phyloP scores from a whole-genome alignment of 352 stramenopile genomes.

The Phytophthora ramorum region DNA sequence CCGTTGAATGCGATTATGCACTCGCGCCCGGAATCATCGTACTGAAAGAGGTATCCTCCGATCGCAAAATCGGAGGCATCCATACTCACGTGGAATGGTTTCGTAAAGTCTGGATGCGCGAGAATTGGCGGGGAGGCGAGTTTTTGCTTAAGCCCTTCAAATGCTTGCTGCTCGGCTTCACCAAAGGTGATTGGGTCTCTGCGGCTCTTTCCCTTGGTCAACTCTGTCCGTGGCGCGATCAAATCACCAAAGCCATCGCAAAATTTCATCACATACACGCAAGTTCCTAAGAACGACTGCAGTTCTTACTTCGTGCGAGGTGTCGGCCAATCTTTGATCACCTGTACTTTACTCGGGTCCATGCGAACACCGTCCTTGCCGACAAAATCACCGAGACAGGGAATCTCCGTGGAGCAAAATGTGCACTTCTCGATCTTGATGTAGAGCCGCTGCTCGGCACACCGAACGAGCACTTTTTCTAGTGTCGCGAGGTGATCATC shows the following conservation, averaged over 20 bases:
- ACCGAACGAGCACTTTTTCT: conserved; percentile 1
- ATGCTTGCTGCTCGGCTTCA: background rate
- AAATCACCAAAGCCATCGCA: conserved; percentile 1
- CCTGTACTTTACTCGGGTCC: conserved; percentile 22
- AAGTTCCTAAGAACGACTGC: conserved; percentile 25
- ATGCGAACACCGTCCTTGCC: conserved; percentile 5
- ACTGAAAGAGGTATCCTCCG: background rate
- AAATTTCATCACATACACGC: conserved; percentile 27
- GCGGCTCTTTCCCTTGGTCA: background rate
- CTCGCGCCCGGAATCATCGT: background rate
- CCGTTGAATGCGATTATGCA: background rate
- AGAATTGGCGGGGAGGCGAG: conserved; percentile 4
- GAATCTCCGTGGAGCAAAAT: conserved; percentile 10
- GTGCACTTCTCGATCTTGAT: conserved; percentile 12
- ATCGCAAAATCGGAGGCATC: background rate
- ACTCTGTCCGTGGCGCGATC: conserved; percentile 9
- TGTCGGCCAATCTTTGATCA: conserved; percentile 12
- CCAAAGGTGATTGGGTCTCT: background rate
- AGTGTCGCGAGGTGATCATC: conserved; percentile 1
- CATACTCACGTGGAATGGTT: conserved; percentile 4
- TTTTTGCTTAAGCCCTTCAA: conserved; percentile 5
- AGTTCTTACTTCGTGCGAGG: conserved; percentile 20
- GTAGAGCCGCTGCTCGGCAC: conserved; percentile 6
- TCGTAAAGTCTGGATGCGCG: conserved; percentile 5
- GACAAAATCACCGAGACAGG: conserved; percentile 7